phyloP scores from a whole-genome alignment of 129 eudicot genomes.

The Tagetes patula region DNA sequence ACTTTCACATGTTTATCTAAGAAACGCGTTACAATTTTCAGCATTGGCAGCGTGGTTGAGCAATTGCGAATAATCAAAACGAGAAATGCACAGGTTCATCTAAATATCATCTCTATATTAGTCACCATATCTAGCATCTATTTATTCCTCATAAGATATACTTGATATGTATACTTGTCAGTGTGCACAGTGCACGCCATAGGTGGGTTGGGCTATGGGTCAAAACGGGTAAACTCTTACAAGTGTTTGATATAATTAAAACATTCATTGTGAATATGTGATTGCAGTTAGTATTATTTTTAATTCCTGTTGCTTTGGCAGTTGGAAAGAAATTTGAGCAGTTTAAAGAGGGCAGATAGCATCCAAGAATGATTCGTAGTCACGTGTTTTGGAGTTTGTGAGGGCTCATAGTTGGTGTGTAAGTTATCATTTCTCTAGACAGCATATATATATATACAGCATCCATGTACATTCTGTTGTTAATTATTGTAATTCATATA shows the following conservation, averaged over 20 bases:
- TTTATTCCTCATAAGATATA: background rate
- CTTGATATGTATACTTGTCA: background rate
- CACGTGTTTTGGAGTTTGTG: slow-evolving; percentile 20
- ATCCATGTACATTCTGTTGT: slow-evolving; percentile 32
- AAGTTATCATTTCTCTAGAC: slow-evolving; percentile 30
- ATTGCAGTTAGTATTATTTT: background rate
- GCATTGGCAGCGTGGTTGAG: slow-evolving; percentile 83
- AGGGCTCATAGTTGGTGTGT: slow-evolving; percentile 21
- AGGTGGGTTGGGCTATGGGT: slow-evolving; percentile 11
- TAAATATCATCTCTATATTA: background rate
- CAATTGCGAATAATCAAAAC: slow-evolving; percentile 75
- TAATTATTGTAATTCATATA: slow-evolving; percentile 22
- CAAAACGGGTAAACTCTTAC: background rate
- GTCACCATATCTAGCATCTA: too few relatives aligned
- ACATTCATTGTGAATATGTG: background rate
- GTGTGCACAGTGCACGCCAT: background rate
- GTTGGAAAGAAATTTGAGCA: slow-evolving; percentile 67
- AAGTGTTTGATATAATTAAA: background rate
- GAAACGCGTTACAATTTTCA: slow-evolving; percentile 41
- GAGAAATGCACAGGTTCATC: slow-evolving; percentile 69
- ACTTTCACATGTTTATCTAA: background rate
- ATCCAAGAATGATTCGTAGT: slow-evolving; percentile 29
- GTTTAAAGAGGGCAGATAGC: slow-evolving; percentile 37
- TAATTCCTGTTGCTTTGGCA: slow-evolving; percentile 33
- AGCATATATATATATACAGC: slow-evolving; percentile 24